Conservation (phyloP, 2,329 filamentous ascomycete genomes). For the Ophiostoma perfectum region DNA sequence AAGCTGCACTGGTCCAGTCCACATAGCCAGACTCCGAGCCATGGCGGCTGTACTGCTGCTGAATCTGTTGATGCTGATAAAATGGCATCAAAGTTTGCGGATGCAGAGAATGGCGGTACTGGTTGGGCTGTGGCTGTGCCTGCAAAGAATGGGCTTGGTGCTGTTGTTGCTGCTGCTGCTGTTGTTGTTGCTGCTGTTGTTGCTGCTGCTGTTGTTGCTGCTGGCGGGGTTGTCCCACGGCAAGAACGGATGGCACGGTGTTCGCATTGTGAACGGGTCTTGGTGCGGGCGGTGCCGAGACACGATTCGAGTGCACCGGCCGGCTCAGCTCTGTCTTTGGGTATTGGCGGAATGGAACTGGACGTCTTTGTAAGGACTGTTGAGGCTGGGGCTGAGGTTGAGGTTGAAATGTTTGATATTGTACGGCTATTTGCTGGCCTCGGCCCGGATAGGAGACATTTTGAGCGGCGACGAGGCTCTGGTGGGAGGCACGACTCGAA, state of each 20-base stretch:
- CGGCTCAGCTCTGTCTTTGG: not conserved
- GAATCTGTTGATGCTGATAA: not conserved
- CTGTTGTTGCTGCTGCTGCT: not conserved
- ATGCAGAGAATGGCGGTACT: not conserved
- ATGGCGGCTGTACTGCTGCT: slow-evolving; percentile 1
- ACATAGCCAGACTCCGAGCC: not conserved
- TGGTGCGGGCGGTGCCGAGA: not conserved
- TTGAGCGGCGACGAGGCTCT: not conserved
- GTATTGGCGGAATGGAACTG: not conserved
- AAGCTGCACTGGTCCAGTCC: not conserved
- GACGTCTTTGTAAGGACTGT: not conserved
- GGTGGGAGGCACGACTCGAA: not conserved
- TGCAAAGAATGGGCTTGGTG: not conserved
- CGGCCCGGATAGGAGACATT: not conserved
- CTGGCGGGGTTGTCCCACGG: not conserved
- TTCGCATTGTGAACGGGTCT: not conserved
- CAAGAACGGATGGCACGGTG: not conserved
- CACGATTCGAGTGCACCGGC: not conserved
- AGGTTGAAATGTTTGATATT: no score
- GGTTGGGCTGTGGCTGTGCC: not conserved
- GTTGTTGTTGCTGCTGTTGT: not conserved
- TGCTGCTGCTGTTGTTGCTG: not conserved
- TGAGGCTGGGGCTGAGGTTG: no score
- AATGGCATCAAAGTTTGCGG: not conserved
- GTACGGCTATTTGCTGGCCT: not conserved